A percentile compares a stretch with the other conserved stretches of the same genome.
These are phyloP conservation scores for Fusarium sp. DNA, from an alignment of 2,329 filamentous ascomycete genomes.

Conservation along the genomic window DNA sequence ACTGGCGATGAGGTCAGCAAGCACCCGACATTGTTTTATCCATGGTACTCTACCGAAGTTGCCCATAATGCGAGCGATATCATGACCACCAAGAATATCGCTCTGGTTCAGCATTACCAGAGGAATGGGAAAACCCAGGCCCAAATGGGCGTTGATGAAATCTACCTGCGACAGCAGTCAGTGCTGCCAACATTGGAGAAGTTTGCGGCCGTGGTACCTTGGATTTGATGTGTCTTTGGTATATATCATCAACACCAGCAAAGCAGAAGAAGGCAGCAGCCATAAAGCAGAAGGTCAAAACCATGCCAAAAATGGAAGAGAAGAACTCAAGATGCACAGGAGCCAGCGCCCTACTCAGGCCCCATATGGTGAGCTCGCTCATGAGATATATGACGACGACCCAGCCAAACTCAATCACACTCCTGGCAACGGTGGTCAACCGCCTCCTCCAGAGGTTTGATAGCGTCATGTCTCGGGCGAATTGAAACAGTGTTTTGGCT, in stretches of 20 bases:
- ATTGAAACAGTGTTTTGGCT: conserved; percentile 40
- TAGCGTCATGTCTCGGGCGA: conserved; percentile 44
- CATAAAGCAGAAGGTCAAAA: conserved; percentile 56
- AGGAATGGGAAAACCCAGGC: conserved; percentile 64
- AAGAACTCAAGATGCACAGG: conserved; percentile 58
- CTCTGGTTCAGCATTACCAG: conserved; percentile 61
- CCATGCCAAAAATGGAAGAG: conserved; percentile 63
- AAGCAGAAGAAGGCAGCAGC: conserved; percentile 41
- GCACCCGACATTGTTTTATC: accelerated
- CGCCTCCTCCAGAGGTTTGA: conserved; percentile 41
- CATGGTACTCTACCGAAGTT: conserved; percentile 58
- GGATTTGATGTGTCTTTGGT: conserved; percentile 51
- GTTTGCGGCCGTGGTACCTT: conserved; percentile 48
- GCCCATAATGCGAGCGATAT: conserved; percentile 59
- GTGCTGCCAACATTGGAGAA: not conserved
- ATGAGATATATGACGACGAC: conserved; percentile 56
- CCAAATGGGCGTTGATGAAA: conserved; percentile 65
- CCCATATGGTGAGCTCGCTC: conserved; percentile 63
- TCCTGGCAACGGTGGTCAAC: conserved; percentile 1
- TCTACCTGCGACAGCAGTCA: conserved; percentile 56
- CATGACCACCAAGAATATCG: conserved; percentile 49
- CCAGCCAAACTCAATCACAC: conserved; percentile 47
- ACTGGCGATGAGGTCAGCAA: conserved; percentile 47
- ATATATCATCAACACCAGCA: conserved; percentile 45
- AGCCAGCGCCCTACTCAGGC: conserved; percentile 55